Conservation (phyloP, 2,329 filamentous ascomycete genomes). For the Aspergillus sp. region DNA sequence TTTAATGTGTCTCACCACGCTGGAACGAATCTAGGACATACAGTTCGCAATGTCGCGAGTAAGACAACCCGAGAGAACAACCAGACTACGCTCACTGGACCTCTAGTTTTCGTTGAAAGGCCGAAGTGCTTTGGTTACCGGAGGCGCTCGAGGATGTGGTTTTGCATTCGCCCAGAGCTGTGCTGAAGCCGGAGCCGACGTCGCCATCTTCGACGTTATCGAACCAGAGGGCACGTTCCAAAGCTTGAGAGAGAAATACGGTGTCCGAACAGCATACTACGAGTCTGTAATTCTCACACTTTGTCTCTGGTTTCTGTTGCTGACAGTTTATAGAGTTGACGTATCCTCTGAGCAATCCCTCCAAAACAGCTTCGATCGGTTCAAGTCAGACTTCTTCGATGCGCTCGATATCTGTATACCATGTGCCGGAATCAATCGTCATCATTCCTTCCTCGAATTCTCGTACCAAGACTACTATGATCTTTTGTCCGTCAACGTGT, state of each 20-base stretch:
- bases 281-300: conserved; percentile 12
- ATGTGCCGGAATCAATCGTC: conserved; percentile 42
- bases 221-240: conserved; percentile 33
- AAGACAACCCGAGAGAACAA: neutral
- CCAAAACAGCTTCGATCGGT: conserved; percentile 23
- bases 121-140: conserved; percentile 42
- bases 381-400: conserved; percentile 30
- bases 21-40: neutral
- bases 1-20: neutral
- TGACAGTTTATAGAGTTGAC: conserved; percentile 27
- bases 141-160: conserved; percentile 42
- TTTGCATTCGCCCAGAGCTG: conserved; percentile 40
- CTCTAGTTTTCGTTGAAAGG: conserved; percentile 45
- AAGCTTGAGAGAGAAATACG: conserved; percentile 35
- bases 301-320: neutral
- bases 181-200: conserved; percentile 41
- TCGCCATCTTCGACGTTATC: conserved; percentile 44
- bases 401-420: conserved; percentile 41
- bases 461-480: conserved; percentile 37
- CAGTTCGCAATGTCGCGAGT: conserved; percentile 18
- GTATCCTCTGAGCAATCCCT: conserved; percentile 31
- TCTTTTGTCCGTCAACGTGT: conserved; percentile 39
- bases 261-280: conserved; percentile 39
- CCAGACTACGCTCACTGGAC: conserved; percentile 4
- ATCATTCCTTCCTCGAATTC: conserved; percentile 41